A percentile compares a stretch with the other conserved stretches of the same genome.
phyloP scores from a whole-genome alignment of 73 alveolate species.

The Paramecium caudatum region DNA sequence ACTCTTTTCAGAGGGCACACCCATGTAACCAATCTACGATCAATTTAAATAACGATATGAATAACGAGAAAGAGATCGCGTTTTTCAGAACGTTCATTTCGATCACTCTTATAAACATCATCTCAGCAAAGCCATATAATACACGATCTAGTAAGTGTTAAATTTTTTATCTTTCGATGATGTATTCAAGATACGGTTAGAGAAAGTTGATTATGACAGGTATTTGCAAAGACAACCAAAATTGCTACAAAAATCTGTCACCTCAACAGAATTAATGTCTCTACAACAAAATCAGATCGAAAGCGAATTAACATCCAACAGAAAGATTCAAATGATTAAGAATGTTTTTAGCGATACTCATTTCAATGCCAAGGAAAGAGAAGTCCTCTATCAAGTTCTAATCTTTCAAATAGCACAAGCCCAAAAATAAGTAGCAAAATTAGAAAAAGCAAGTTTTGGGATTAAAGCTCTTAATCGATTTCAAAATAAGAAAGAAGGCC shows the following conservation, averaged over 20 bases:
- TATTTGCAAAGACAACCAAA: constrained; percentile 1
- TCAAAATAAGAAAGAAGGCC: constrained; percentile 35
- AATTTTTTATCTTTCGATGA: constrained; percentile 32
- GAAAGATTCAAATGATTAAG: constrained; percentile 26
- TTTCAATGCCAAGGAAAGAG: constrained; percentile 67
- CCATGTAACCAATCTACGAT: constrained; percentile 55
- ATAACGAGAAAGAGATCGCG: constrained; percentile 39
- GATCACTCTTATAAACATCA: constrained; percentile 19
- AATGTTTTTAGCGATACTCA: constrained; percentile 63
- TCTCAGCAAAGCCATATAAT: constrained; percentile 46
- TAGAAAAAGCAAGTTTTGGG: constrained; percentile 39
- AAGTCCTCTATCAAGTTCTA: constrained; percentile 23
- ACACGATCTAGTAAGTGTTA: constrained; percentile 9
- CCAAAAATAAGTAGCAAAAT: constrained; percentile 3
- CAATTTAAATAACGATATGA: constrained; percentile 5
- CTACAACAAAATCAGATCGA: constrained; percentile 3
- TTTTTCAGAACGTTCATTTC: neutral
- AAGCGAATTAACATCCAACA: constrained; percentile 32
- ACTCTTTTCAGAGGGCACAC: neutral
- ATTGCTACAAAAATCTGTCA: neutral
- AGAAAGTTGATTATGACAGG: constrained; percentile 21
- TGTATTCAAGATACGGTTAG: constrained; percentile 32
- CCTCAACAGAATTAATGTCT: neutral
- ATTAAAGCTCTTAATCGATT: constrained; percentile 31
- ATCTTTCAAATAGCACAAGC: neutral